Percentiles rank a stretch among this genome's conserved stretches.
Conservation (phyloP, 352 stramenopile species). For the Phytophthora meadii region DNA sequence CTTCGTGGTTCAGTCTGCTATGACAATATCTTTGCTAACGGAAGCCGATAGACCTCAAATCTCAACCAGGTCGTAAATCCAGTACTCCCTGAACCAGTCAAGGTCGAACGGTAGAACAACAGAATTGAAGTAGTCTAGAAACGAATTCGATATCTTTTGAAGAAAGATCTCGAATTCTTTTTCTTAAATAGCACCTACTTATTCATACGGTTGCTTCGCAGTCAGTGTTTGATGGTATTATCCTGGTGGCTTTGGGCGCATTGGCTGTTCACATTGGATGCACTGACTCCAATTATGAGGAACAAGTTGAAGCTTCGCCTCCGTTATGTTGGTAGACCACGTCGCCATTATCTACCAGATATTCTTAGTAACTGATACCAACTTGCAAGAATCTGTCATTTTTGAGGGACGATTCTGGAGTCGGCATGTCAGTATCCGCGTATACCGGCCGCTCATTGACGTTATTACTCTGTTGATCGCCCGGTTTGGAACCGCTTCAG, state of each 20-base stretch:
- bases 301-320: slow-evolving; percentile 15
- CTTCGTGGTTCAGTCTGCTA: too few species aligned
- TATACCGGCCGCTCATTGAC: slow-evolving; percentile 19
- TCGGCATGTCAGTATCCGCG: slow-evolving; percentile 5
- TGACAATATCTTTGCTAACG: too few species aligned
- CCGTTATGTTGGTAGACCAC: slow-evolving; percentile 5
- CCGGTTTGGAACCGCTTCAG: slow-evolving; percentile 13
- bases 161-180: too few species aligned
- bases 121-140: too few species aligned
- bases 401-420: slow-evolving; percentile 9
- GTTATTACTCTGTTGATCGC: slow-evolving; percentile 7
- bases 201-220: too few species aligned
- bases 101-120: too few species aligned
- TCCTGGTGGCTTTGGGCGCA: slow-evolving; percentile 35
- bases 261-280: slow-evolving; percentile 34
- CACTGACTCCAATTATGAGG: slow-evolving; percentile 28
- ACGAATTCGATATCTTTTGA: too few species aligned
- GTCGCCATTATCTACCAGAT: slow-evolving; percentile 9
- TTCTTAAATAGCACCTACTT: too few species aligned
- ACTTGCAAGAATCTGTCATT: slow-evolving; percentile 14
- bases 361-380: slow-evolving; percentile 2
- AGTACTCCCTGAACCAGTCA: too few species aligned
- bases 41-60: too few species aligned
- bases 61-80: too few species aligned
- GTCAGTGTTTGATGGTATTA: slow-evolving; percentile 15